A percentile compares a stretch with the other conserved stretches of the same genome.
These are phyloP conservation scores for Lactifluus volemus DNA, from an alignment of 768 basidiomycete genomes.

Conservation along the genomic window DNA sequence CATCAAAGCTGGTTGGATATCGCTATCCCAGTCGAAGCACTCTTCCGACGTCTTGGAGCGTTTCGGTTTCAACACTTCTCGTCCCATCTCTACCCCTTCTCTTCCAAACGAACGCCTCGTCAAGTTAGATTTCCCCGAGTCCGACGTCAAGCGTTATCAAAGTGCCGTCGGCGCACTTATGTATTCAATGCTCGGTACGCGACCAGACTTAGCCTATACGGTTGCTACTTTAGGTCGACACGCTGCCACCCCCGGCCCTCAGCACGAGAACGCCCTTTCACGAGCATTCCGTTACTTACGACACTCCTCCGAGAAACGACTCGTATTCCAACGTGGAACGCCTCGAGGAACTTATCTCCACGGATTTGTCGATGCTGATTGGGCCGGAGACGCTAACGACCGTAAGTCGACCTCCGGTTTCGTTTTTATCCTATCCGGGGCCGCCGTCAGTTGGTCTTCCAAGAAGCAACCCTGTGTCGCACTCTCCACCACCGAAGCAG, in stretches of 20 bases:
- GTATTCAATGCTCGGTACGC: slow-evolving; percentile 17
- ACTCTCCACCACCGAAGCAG: background rate
- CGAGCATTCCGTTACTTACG: slow-evolving; percentile 28
- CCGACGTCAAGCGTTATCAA: slow-evolving; percentile 19
- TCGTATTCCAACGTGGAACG: slow-evolving; percentile 18
- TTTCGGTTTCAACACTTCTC: too few species aligned
- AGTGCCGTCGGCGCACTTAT: too few species aligned
- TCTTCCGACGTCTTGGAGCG: too few species aligned
- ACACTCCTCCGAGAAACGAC: slow-evolving; percentile 22
- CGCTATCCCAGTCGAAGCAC: too few species aligned
- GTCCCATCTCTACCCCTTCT: too few species aligned
- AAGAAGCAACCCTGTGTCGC: background rate
- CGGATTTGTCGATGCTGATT: background rate
- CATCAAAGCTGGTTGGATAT: too few species aligned
- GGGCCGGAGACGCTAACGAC: background rate
- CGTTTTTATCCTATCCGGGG: too few species aligned
- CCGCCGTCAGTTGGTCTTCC: background rate
- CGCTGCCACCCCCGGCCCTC: slow-evolving; percentile 23
- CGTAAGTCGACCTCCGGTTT: too few species aligned
- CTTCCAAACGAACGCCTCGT: too few species aligned
- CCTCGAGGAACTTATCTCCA: accelerated
- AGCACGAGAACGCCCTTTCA: slow-evolving; percentile 28
- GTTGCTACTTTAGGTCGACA: slow-evolving; percentile 27
- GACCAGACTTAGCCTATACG: slow-evolving; percentile 30
- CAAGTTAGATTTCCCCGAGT: slow-evolving; percentile 12